Base-by-base conservation (phyloP, 345 rosid species). In the Carallia pectinifolia region DNA sequence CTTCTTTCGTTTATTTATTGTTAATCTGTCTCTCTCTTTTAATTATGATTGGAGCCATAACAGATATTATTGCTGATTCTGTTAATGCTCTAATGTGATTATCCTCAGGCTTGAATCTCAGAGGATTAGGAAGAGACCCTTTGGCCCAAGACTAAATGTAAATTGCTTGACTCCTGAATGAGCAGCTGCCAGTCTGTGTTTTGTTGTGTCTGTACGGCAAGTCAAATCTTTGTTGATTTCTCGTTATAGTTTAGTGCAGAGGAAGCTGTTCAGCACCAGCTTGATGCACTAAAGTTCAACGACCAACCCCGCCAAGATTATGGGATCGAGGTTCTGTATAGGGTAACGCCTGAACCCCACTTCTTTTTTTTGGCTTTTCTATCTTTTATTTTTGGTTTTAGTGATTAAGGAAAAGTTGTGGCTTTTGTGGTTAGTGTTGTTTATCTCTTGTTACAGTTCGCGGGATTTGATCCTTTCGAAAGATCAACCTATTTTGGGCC, bases 391-490 rank as follows among this genome's bases (percentile, higher is more conserved):
- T 4, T 19, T 40, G 10, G 10, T 56, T 54, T 64, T 72, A 4
- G 6, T 33, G 15, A 19, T 62, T 48, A 16, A 27, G 37, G 37
- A 27, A 27, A 56, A 36, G 30, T 50, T 31, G 17, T 62, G 52
- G 44, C 33, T 71, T 23, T 6, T 68, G 38, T 61, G 12, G 3
- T 15, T 68, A 31, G 7, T 62, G 53, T 71, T 63, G 6, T 19
- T 40, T 40, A 33, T 64, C 72, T 79, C 39, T 59, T 61, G 39
- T 23, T 71, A 53, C 83, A 91, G 98, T 91, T 94, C 84, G 97
- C 98, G 71, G 97, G 98, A 72, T 91, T 94, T 47, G 98, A 94
- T 76, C 98, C 97, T 27, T 91, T 91, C 65, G 97, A 91, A 82
- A 88, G 98, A 72, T 94, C 97, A 0, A 84, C 90, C 1, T 94